These are phyloP conservation scores for Hericium erinaceus DNA, from an alignment of 768 basidiomycete genomes.

Conservation along the genomic window DNA sequence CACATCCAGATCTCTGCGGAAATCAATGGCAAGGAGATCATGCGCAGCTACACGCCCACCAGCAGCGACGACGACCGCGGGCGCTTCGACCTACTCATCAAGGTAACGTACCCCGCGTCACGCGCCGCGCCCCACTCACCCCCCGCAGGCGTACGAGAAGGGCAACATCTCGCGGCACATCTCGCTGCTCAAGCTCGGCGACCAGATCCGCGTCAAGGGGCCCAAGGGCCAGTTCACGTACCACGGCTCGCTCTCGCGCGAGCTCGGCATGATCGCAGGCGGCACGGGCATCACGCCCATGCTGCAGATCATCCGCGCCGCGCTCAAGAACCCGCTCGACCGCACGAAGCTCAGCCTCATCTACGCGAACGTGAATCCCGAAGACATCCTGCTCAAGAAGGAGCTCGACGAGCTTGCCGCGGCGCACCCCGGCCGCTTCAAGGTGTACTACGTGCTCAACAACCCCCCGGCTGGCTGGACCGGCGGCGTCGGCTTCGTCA, in stretches of 20 bases:
- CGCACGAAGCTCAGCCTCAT: conserved; percentile 76
- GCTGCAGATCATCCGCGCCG: conserved; percentile 96
- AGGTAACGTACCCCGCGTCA: conserved; percentile 39
- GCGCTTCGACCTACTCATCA: conserved; percentile 93
- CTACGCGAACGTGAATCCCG: conserved; percentile 90
- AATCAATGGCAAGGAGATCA: conserved; percentile 84
- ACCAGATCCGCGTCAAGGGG: conserved; percentile 86
- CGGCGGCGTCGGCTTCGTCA: conserved; percentile 87
- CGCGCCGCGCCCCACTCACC: background rate
- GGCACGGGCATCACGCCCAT: conserved; percentile 99
- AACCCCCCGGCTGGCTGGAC: conserved; percentile 84
- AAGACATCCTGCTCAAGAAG: conserved; percentile 86
- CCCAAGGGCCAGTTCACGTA: conserved; percentile 96
- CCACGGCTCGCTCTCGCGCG: conserved; percentile 54
- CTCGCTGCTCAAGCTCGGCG: conserved; percentile 73
- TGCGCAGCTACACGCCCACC: conserved; percentile 92
- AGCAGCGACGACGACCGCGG: conserved; percentile 89
- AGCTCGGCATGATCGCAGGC: conserved; percentile 95
- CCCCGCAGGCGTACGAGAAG: conserved; percentile 78
- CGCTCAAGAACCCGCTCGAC: conserved; percentile 83
- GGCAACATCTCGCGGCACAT: conserved; percentile 94
- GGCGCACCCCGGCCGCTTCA: conserved; percentile 59
- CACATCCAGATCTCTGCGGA: conserved; percentile 90
- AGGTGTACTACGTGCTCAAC: conserved; percentile 87
- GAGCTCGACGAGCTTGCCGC: conserved; percentile 77